Evolutionary conservation across 2,329 filamentous ascomycete genomes (phyloP).

Genomic region (Phialophora chinensis): DNA sequence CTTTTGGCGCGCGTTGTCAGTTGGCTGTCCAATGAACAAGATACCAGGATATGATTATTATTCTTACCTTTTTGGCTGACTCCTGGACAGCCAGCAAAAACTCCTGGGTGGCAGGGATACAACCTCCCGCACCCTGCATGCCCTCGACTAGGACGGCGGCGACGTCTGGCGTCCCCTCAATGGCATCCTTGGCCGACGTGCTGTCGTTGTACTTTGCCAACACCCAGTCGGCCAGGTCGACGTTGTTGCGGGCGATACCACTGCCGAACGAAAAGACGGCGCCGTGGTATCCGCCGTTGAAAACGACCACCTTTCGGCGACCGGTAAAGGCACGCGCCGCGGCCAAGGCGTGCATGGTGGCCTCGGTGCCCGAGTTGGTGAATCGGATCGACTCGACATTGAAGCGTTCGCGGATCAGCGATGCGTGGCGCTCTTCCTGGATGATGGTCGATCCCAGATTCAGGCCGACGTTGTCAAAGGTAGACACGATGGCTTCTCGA

Average conservation of each 20-base stretch:
- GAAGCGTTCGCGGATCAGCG: conserved; percentile 59
- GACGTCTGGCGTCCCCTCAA: conserved; percentile 50
- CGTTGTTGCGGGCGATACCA: conserved; percentile 47
- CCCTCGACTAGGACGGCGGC: conserved; percentile 71
- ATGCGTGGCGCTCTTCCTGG: conserved; percentile 60
- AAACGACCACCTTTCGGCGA: neutral
- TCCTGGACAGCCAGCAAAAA: conserved; percentile 58
- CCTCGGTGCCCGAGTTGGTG: conserved; percentile 70
- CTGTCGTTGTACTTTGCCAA: conserved; percentile 68
- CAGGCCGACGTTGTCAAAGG: conserved; percentile 55
- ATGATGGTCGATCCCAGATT: conserved; percentile 60
- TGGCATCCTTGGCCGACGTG: conserved; percentile 51
- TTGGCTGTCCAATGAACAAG: no score
- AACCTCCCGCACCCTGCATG: conserved; percentile 67
- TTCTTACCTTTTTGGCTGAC: conserved; percentile 44
- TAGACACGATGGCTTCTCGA: conserved; percentile 52
- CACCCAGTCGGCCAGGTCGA: conserved; percentile 57
- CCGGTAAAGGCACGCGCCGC: conserved; percentile 51
- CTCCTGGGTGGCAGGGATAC: conserved; percentile 57
- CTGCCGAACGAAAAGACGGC: conserved; percentile 52
- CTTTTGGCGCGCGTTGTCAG: conserved; percentile 39
- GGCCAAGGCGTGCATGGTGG: conserved; percentile 60
- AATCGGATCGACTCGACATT: conserved; percentile 61
- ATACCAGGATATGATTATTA: no score
- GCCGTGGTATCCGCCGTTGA: conserved; percentile 78